Percentiles rank a stretch among this genome's conserved stretches.
phyloP scores from a whole-genome alignment of 2,329 filamentous ascomycete species.

The Neofusicoccum laricinum region DNA sequence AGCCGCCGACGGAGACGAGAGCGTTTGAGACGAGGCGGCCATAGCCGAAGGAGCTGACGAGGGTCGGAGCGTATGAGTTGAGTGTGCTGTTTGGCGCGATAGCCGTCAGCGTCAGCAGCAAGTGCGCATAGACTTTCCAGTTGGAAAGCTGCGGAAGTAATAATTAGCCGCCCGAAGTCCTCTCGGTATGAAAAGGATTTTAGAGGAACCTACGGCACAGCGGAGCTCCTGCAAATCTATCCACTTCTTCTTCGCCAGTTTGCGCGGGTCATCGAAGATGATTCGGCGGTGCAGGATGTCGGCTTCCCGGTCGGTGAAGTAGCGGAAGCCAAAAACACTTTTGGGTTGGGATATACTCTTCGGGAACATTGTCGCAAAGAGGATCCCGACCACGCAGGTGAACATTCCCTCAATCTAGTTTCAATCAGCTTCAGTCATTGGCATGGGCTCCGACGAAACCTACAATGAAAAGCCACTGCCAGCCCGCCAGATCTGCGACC shows the following conservation, averaged over 20 bases:
- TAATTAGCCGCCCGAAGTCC: slow-evolving; percentile 12
- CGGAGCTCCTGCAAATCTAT: slow-evolving; percentile 8
- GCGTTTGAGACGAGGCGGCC: slow-evolving; percentile 29
- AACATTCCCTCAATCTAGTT: slow-evolving; percentile 49
- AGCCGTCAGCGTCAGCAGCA: slow-evolving; percentile 32
- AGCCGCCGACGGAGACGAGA: slow-evolving; percentile 32
- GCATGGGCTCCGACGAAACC: background rate
- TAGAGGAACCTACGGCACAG: background rate
- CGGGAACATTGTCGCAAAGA: slow-evolving; percentile 45
- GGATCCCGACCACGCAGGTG: slow-evolving; percentile 45
- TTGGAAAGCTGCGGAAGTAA: slow-evolving; percentile 19
- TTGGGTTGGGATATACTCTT: slow-evolving; percentile 46
- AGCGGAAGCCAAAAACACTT: slow-evolving; percentile 38
- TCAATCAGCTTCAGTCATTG: background rate
- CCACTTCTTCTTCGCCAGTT: slow-evolving; percentile 14
- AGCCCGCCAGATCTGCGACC: slow-evolving; percentile 48
- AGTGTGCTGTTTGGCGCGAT: slow-evolving; percentile 31
- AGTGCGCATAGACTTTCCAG: slow-evolving; percentile 32
- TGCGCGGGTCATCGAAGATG: slow-evolving; percentile 17
- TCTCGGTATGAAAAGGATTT: background rate
- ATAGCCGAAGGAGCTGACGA: slow-evolving; percentile 28
- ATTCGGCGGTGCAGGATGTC: slow-evolving; percentile 38
- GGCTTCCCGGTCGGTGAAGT: slow-evolving; percentile 41
- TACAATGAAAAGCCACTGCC: slow-evolving; percentile 55
- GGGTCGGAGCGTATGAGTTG: slow-evolving; percentile 32